Evolutionary conservation across 805 yeast species (phyloP).

Genomic region (Saccharomycopsis schoenii): DNA sequence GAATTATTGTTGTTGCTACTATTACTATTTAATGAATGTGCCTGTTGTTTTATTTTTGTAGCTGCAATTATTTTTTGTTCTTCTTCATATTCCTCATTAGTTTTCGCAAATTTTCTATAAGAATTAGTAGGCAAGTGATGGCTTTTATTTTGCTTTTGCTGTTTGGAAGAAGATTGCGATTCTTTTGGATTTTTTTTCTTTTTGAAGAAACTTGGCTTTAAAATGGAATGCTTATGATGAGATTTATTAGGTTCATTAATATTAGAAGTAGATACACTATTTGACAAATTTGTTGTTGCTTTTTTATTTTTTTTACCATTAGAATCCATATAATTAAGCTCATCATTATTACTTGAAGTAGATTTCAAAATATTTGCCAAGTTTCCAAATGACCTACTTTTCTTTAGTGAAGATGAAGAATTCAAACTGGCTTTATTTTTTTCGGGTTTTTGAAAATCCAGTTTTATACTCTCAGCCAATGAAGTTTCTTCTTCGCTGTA

Average conservation of each 20-base stretch:
- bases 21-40: not conserved
- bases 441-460: not conserved
- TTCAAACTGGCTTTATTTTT: not conserved
- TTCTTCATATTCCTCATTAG: not conserved
- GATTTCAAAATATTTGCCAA: slow-evolving; percentile 11
- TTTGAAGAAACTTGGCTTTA: not conserved
- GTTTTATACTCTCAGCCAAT: not conserved
- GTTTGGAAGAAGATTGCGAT: not conserved
- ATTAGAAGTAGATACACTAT: not conserved
- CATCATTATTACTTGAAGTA: slow-evolving; percentile 51
- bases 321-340: slow-evolving; percentile 54
- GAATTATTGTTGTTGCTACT: not conserved
- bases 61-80: not conserved
- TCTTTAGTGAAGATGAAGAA: not conserved
- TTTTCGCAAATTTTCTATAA: not conserved
- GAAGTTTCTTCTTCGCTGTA: not conserved
- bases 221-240: not conserved
- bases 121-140: not conserved
- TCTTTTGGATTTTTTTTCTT: not conserved
- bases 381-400: slow-evolving; percentile 7
- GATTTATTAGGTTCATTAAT: not conserved
- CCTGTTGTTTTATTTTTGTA: not conserved
- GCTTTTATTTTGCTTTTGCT: not conserved
- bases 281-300: slow-evolving; percentile 59
- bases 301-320: slow-evolving; percentile 79